A percentile compares a stretch with the other conserved stretches of the same genome.
Conservation (phyloP, 1,284 basidiomycete species). For the Stygiomarasmius scandens region DNA sequence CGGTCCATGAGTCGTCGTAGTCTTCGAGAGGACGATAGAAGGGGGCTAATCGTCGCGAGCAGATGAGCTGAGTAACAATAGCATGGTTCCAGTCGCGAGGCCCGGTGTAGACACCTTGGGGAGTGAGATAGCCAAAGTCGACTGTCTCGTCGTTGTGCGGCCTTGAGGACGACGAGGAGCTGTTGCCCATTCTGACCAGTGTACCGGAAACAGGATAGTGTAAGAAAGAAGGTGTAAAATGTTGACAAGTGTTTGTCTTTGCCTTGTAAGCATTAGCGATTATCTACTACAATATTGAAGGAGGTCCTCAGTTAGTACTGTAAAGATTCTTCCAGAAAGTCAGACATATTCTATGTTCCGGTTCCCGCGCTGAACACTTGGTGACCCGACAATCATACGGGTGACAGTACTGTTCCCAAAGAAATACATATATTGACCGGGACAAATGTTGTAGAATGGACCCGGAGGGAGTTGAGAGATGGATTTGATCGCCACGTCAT, state of each 20-base stretch:
- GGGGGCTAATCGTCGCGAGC: slow-evolving; percentile 87
- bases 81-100: slow-evolving; percentile 89
- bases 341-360: no score
- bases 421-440: no score
- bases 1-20: slow-evolving; percentile 85
- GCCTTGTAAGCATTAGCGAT: no score
- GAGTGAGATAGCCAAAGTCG: slow-evolving; percentile 82
- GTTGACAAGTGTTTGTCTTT: background rate
- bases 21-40: slow-evolving; percentile 97
- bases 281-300: no score
- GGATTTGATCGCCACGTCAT: slow-evolving; percentile 8
- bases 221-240: background rate
- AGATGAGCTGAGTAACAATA: slow-evolving; percentile 85
- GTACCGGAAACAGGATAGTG: background rate
- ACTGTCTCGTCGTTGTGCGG: slow-evolving; percentile 77
- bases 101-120: slow-evolving; percentile 90
- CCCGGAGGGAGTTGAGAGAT: no score
- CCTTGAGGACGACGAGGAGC: slow-evolving; percentile 69
- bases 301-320: no score
- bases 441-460: no score
- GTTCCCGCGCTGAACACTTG: no score
- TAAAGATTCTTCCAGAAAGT: no score
- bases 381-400: no score
- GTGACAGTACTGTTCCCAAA: no score
- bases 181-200: slow-evolving; percentile 67